Evolutionary conservation across 1,284 basidiomycete species (phyloP).

Genomic region (Tausonia pullulans): DNA sequence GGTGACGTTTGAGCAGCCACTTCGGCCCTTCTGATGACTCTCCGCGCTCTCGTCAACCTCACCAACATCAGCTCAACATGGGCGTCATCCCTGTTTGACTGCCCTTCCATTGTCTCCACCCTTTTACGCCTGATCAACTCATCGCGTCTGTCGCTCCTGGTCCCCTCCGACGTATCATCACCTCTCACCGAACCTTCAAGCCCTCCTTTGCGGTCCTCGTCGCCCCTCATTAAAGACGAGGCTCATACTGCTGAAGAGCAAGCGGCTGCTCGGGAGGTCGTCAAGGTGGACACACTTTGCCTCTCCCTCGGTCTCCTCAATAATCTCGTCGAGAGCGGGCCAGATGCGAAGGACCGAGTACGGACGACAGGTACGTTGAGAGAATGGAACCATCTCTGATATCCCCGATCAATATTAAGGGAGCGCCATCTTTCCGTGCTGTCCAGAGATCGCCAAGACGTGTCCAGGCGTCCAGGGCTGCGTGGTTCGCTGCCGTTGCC

Average conservation of each 20-base stretch:
- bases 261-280: neutral
- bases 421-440: neutral
- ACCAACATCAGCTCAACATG: neutral
- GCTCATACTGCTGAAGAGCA: no score
- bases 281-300: constrained; percentile 7
- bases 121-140: constrained; percentile 11
- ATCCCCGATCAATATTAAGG: neutral
- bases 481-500: constrained; percentile 4
- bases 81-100: neutral
- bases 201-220: neutral
- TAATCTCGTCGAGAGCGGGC: constrained; percentile 6
- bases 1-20: no score
- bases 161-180: neutral
- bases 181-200: neutral
- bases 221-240: neutral
- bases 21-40: neutral
- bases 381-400: no score
- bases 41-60: constrained; percentile 10
- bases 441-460: neutral
- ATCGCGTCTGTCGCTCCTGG: neutral
- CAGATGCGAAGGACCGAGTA: neutral
- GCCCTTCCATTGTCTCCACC: neutral
- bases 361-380: neutral
- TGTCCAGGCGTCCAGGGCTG: constrained; percentile 1
- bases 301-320: constrained; percentile 8